A percentile compares a stretch with the other conserved stretches of the same genome.
These are phyloP conservation scores for Quercus rubra DNA, from an alignment of 306 rosid species.

Conservation along the genomic window DNA sequence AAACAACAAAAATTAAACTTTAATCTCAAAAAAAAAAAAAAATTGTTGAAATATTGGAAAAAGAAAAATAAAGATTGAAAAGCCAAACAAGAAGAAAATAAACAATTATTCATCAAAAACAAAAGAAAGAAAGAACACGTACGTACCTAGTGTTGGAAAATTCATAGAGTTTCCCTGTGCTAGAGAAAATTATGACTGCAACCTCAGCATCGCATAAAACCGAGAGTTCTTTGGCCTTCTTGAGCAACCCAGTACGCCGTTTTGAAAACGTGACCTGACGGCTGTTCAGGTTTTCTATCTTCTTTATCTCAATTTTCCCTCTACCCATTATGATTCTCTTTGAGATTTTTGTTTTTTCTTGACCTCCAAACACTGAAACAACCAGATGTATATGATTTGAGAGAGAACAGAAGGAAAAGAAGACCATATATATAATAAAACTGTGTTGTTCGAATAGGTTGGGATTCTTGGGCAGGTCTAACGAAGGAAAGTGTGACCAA, in stretches of 20 bases:
- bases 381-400: background rate
- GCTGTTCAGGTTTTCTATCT: constrained; percentile 67
- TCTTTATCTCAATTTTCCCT: constrained; percentile 73
- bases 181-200: constrained; percentile 65
- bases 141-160: constrained; percentile 59
- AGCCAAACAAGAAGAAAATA: background rate
- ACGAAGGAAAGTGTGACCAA: constrained; percentile 45
- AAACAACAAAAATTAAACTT: no score
- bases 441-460: constrained; percentile 13
- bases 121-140: background rate
- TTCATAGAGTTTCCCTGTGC: constrained; percentile 66
- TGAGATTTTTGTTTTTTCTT: background rate
- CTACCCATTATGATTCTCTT: constrained; percentile 47
- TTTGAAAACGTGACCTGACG: constrained; percentile 80
- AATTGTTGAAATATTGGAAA: background rate
- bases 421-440: constrained; percentile 7
- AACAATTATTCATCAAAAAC: background rate
- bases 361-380: constrained; percentile 15
- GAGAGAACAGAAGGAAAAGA: background rate
- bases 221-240: constrained; percentile 68
- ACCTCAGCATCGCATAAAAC: constrained; percentile 78
- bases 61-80: background rate
- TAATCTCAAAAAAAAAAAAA: background rate
- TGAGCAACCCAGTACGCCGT: constrained; percentile 64
- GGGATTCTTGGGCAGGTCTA: constrained; percentile 24